Evolutionary conservation across 1,139 yeast species (phyloP).

Genomic region (Kurtzmaniella quercitrusa): DNA sequence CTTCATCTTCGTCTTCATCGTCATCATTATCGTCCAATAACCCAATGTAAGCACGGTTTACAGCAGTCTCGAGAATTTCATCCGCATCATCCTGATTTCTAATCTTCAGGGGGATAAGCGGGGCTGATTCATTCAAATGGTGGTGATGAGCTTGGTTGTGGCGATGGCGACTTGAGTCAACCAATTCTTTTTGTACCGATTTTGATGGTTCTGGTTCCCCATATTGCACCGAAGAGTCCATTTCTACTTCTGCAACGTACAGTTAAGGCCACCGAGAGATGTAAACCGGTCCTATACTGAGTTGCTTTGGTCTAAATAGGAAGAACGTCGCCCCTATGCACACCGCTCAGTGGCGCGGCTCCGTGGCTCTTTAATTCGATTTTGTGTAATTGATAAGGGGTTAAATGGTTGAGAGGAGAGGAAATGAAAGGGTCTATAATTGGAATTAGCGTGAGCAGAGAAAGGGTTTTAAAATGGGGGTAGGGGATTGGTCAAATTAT

Average conservation of each 20-base stretch:
- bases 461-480: background rate
- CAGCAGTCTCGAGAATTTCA: constrained; percentile 11
- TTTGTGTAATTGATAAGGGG: constrained; percentile 1
- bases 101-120: constrained; percentile 1
- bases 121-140: background rate
- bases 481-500: background rate
- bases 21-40: constrained; percentile 24
- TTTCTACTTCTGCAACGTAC: background rate
- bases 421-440: too few species aligned
- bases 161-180: background rate
- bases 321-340: background rate
- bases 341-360: constrained; percentile 2
- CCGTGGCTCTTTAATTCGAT: background rate
- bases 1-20: constrained; percentile 24
- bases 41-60: constrained; percentile 6
- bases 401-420: background rate
- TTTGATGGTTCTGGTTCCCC: background rate
- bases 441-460: background rate
- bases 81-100: constrained; percentile 7
- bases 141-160: background rate
- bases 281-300: background rate
- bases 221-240: background rate
- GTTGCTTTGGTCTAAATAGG: background rate
- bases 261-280: background rate
- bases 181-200: background rate